Conservation (phyloP, 495 filamentous ascomycete genomes). For the Friedmanniomyces endolithicus region DNA sequence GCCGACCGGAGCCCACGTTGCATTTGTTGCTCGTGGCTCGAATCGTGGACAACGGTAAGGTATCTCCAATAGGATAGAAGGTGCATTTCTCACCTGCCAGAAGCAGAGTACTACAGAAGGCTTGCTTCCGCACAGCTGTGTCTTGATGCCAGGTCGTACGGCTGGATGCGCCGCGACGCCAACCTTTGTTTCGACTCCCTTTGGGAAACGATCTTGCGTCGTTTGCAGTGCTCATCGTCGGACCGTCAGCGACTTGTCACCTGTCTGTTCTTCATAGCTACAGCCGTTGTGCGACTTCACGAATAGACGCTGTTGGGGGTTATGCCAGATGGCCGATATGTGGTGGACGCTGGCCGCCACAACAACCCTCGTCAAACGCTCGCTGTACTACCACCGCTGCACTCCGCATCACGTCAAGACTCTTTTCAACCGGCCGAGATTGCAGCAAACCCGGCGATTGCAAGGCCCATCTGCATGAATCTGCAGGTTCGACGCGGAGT, state of each 20-base stretch:
- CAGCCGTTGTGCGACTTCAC: background rate
- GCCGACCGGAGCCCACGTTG: too few relatives aligned
- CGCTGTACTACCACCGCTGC: background rate
- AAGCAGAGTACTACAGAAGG: too few relatives aligned
- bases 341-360: background rate
- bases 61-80: too few relatives aligned
- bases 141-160: too few relatives aligned
- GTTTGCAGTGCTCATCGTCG: background rate
- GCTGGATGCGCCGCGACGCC: too few relatives aligned
- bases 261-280: background rate
- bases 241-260: background rate
- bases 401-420: background rate
- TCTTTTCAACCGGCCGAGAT: background rate
- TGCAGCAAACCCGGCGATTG: background rate
- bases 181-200: too few relatives aligned
- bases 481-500: too few relatives aligned
- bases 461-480: too few relatives aligned
- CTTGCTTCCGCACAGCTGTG: too few relatives aligned
- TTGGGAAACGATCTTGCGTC: background rate
- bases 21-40: too few relatives aligned
- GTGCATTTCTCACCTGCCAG: too few relatives aligned
- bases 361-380: background rate
- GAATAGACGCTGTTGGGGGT: background rate
- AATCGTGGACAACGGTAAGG: too few relatives aligned
- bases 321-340: background rate